Conservation (phyloP, 345 rosid species). For the Gynandropsis gynandra region DNA sequence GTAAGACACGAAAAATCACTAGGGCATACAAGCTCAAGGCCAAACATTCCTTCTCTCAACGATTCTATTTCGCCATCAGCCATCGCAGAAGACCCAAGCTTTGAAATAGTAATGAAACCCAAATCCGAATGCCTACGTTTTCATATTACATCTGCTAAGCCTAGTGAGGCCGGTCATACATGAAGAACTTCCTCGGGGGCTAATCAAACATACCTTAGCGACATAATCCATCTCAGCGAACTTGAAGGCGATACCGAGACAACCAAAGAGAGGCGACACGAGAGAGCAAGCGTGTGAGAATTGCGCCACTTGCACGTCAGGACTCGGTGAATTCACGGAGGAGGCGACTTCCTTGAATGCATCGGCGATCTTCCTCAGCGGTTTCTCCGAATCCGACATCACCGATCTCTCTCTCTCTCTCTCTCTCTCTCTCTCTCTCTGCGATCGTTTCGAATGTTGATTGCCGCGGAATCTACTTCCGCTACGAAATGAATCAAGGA, state of each 20-base stretch:
- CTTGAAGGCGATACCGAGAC: slow-evolving; percentile 92
- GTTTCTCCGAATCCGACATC: slow-evolving; percentile 47
- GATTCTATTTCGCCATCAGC: too few species aligned
- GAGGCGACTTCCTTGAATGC: slow-evolving; percentile 59
- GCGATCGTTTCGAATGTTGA: slow-evolving; percentile 9
- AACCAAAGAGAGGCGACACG: slow-evolving; percentile 89
- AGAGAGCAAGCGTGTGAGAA: slow-evolving; percentile 83
- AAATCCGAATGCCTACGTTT: too few species aligned
- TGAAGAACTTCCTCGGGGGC: background rate
- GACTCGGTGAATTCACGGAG: slow-evolving; percentile 33
- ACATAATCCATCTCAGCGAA: slow-evolving; percentile 94
- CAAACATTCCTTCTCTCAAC: too few species aligned
- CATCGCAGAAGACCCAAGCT: too few species aligned
- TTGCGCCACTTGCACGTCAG: slow-evolving; percentile 52
- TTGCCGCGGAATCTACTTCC: slow-evolving; percentile 30
- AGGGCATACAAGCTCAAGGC: too few species aligned
- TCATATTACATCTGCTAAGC: too few species aligned
- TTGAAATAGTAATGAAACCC: too few species aligned
- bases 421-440: background rate
- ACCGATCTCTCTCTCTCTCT: slow-evolving; percentile 3
- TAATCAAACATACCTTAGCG: slow-evolving; percentile 53
- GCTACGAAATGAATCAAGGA: slow-evolving; percentile 13
- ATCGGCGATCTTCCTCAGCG: slow-evolving; percentile 50
- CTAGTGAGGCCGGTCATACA: too few species aligned
- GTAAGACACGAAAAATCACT: too few species aligned